Evolutionary conservation across 2,329 filamentous ascomycete genomes (phyloP).

Genomic region (Chrysoporthe cubensis): DNA sequence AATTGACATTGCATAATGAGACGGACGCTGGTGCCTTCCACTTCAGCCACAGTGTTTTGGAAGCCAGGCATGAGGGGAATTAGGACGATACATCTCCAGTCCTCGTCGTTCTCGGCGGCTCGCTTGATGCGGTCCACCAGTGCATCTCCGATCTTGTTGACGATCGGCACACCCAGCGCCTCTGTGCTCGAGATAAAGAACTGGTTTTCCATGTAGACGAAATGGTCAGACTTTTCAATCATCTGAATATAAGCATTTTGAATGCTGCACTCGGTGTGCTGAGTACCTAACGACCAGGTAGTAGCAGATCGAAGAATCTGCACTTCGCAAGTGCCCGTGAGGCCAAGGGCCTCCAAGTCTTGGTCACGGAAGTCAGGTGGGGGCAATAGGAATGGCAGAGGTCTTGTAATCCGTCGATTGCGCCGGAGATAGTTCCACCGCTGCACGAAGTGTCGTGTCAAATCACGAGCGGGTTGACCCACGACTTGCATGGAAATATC

Average conservation of each 20-base stretch:
- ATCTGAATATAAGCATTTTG: constrained; percentile 94
- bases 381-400: constrained; percentile 89
- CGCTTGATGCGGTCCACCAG: constrained; percentile 89
- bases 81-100: constrained; percentile 87
- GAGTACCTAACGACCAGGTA: constrained; percentile 89
- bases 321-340: constrained; percentile 93
- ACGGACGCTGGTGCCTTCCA: constrained; percentile 91
- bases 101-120: constrained; percentile 80
- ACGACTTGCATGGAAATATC: constrained; percentile 98
- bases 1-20: constrained; percentile 98
- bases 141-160: constrained; percentile 93
- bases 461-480: constrained; percentile 89
- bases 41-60: constrained; percentile 92
- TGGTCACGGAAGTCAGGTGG: constrained; percentile 88
- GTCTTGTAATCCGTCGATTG: constrained; percentile 88
- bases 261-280: constrained; percentile 89
- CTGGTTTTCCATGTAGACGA: constrained; percentile 98
- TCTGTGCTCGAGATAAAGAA: constrained; percentile 96
- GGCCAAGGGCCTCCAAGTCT: constrained; percentile 83
- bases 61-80: constrained; percentile 98
- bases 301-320: constrained; percentile 91
- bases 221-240: constrained; percentile 94
- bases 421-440: constrained; percentile 97
- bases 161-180: constrained; percentile 82
- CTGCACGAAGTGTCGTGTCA: constrained; percentile 95